These are phyloP conservation scores for Yarrowia alimentaria DNA, from an alignment of 805 yeast species.

Conservation along the genomic window DNA sequence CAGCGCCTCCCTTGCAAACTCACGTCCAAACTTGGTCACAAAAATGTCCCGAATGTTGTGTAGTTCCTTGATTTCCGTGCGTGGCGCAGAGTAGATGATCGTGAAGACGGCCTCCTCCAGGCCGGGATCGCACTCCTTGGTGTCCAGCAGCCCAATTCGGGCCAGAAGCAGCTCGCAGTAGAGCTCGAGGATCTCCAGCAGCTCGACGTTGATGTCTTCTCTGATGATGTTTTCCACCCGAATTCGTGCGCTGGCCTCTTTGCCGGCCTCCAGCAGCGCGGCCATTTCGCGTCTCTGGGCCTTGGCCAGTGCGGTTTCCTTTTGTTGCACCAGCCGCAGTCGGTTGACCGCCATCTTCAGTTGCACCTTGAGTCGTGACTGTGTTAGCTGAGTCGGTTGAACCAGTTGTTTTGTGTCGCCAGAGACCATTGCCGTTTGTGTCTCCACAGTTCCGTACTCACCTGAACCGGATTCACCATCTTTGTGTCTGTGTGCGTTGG, in stretches of 20 bases:
- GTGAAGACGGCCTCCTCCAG: slow-evolving; percentile 73
- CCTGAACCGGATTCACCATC: too few species aligned
- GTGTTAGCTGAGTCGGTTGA: too few species aligned
- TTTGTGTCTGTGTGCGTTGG: too few species aligned
- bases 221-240: slow-evolving; percentile 81
- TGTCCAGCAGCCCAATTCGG: slow-evolving; percentile 60
- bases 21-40: slow-evolving; percentile 62
- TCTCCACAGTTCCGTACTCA: too few species aligned
- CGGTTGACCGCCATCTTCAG: slow-evolving; percentile 70
- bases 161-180: slow-evolving; percentile 81
- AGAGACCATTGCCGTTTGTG: too few species aligned
- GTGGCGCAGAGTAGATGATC: slow-evolving; percentile 64
- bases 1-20: slow-evolving; percentile 55
- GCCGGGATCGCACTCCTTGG: slow-evolving; percentile 51
- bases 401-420: too few species aligned
- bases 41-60: slow-evolving; percentile 59
- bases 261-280: slow-evolving; percentile 63
- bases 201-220: slow-evolving; percentile 76
- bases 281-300: slow-evolving; percentile 72
- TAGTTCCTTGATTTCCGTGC: slow-evolving; percentile 75
- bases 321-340: slow-evolving; percentile 67
- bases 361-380: slow-evolving; percentile 36
- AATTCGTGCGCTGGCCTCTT: slow-evolving; percentile 78
- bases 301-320: slow-evolving; percentile 70
- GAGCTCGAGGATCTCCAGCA: slow-evolving; percentile 73